A percentile compares a stretch with the other conserved stretches of the same genome.
Conservation (phyloP, 2,329 filamentous ascomycete genomes). For the Beauveria pseudobassiana region DNA sequence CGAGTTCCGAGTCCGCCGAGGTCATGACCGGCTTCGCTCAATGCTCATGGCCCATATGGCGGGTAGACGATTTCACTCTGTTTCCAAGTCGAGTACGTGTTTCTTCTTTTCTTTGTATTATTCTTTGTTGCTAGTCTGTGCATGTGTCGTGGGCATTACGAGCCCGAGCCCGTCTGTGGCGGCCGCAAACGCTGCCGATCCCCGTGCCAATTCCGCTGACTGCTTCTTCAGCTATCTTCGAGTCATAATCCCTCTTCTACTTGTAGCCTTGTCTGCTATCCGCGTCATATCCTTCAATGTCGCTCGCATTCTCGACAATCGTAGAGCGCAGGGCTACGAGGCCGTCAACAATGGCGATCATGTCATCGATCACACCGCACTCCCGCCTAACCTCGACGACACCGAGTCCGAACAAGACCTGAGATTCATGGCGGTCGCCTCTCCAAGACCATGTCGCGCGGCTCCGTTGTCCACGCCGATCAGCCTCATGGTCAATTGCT, state of each 20-base stretch:
- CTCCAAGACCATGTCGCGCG: constrained; percentile 53
- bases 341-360: neutral
- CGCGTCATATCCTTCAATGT: constrained; percentile 8
- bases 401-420: constrained; percentile 40
- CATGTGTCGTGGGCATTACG: too few species aligned
- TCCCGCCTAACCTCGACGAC: constrained; percentile 39
- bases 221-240: constrained; percentile 24
- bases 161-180: neutral
- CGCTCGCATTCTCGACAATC: neutral
- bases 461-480: constrained; percentile 63
- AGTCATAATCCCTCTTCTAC: neutral
- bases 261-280: neutral
- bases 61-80: constrained; percentile 57
- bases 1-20: neutral
- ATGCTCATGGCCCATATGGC: constrained; percentile 54
- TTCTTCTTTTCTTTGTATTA: neutral
- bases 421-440: constrained; percentile 50
- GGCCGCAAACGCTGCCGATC: neutral
- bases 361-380: constrained; percentile 37
- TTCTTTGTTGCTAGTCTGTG: neutral
- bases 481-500: constrained; percentile 66
- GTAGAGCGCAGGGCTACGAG: neutral
- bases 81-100: constrained; percentile 29
- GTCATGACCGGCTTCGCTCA: constrained; percentile 42
- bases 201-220: constrained; percentile 6